phyloP scores from a whole-genome alignment of 805 yeast genomes.

The Kluyveromyces siamensis region DNA sequence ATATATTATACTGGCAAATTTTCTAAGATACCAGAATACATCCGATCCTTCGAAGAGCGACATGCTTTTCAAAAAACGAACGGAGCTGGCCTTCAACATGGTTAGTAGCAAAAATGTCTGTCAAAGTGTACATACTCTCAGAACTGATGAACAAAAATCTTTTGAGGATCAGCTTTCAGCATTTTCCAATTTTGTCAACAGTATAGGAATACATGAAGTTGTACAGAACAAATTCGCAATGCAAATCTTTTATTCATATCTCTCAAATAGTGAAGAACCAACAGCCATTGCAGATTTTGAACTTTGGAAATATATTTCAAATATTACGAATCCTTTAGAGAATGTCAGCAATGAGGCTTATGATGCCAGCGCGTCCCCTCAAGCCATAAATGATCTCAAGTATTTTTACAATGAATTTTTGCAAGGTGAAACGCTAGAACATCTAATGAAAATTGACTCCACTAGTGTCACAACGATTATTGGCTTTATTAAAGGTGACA shows the following conservation, averaged over 20 bases:
- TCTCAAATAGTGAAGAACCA: constrained; percentile 3
- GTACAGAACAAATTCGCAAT: constrained; percentile 11
- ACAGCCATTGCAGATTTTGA: constrained; percentile 34
- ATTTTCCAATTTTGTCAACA: constrained; percentile 10
- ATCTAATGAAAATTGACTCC: constrained; percentile 9
- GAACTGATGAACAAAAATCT: neutral
- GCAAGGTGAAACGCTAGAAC: neutral
- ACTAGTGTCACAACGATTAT: constrained; percentile 10
- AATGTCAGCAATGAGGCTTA: constrained; percentile 28
- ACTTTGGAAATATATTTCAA: constrained; percentile 60
- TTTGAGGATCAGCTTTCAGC: constrained; percentile 4
- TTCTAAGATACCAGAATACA: constrained; percentile 9
- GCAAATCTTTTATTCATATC: constrained; percentile 10
- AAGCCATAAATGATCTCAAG: constrained; percentile 22
- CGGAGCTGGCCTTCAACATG: constrained; percentile 17
- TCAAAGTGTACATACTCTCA: neutral
- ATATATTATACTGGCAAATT: constrained; percentile 11
- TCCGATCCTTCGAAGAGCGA: constrained; percentile 2
- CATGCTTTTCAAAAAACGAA: constrained; percentile 10
- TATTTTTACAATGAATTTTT: constrained; percentile 10
- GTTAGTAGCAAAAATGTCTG: constrained; percentile 16
- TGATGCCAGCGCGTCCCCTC: constrained; percentile 12
- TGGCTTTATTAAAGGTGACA: neutral
- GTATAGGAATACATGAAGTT: constrained; percentile 14
- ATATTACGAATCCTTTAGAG: constrained; percentile 63